phyloP scores from a whole-genome alignment of 345 rosid genomes.

The Citrus cavaleriei region DNA sequence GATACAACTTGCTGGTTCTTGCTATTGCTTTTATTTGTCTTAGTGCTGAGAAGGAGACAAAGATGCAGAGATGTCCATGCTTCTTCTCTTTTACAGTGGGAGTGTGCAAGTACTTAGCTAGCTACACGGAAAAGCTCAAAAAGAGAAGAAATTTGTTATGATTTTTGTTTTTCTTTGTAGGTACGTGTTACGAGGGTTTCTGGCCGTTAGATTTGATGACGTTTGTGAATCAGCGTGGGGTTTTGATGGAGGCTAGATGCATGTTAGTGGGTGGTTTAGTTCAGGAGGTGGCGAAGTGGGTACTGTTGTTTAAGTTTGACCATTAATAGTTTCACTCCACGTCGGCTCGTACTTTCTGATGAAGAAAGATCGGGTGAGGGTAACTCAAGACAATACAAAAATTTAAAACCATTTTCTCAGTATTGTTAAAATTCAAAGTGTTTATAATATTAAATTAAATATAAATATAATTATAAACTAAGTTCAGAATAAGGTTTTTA shows the following conservation, averaged over 20 bases:
- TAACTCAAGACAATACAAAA: too few relatives aligned
- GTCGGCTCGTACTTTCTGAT: not conserved
- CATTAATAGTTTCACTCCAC: not conserved
- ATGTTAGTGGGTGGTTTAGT: not conserved
- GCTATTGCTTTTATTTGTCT: not conserved
- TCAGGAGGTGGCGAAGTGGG: not conserved
- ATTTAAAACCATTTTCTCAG: too few relatives aligned
- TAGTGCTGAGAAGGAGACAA: constrained; percentile 30
- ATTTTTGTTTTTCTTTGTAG: not conserved
- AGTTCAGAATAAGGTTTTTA: too few relatives aligned
- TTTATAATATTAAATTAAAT: too few relatives aligned
- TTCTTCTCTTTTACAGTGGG: constrained; percentile 17
- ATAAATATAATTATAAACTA: too few relatives aligned
- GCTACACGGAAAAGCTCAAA: constrained; percentile 6
- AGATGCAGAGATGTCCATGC: constrained; percentile 29
- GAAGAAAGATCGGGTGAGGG: too few relatives aligned
- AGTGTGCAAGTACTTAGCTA: not conserved
- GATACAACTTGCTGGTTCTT: not conserved
- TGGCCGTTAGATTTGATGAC: constrained; percentile 14
- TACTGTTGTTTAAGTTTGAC: constrained; percentile 10
- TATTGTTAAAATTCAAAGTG: too few relatives aligned
- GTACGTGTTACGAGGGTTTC: not conserved
- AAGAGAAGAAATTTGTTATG: not conserved
- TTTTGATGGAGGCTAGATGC: constrained; percentile 4
- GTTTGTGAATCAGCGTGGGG: not conserved